A percentile compares a stretch with the other conserved stretches of the same genome.
Evolutionary conservation across 1,284 basidiomycete species (phyloP).

Genomic region (Agaricales sp.): DNA sequence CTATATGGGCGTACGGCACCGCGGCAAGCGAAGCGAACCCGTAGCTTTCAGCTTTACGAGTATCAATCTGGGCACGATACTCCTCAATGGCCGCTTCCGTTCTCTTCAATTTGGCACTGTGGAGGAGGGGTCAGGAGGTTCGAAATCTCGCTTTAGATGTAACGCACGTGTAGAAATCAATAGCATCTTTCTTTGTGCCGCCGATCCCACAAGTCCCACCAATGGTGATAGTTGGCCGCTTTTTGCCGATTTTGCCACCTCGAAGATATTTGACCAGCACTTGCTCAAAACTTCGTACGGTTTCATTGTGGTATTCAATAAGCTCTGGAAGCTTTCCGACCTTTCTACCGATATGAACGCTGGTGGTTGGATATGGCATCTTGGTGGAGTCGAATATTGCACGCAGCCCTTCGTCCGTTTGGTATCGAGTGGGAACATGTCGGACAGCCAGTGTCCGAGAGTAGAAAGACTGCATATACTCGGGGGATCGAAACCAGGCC

Average conservation of each 20-base stretch:
- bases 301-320: conserved; percentile 79
- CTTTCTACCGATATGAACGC: conserved; percentile 71
- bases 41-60: conserved; percentile 77
- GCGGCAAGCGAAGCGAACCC: conserved; percentile 93
- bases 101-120: conserved; percentile 59
- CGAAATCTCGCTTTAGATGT: too few relatives aligned
- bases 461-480: conserved; percentile 68
- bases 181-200: conserved; percentile 70
- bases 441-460: conserved; percentile 71
- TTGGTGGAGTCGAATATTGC: conserved; percentile 63
- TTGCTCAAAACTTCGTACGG: conserved; percentile 76
- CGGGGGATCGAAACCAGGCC: conserved; percentile 68
- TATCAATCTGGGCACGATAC: conserved; percentile 65
- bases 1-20: conserved; percentile 83
- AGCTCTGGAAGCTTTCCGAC: conserved; percentile 70
- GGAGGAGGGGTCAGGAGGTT: conserved; percentile 3
- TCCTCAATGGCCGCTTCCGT: conserved; percentile 75
- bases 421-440: conserved; percentile 63
- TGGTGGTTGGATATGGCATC: conserved; percentile 77
- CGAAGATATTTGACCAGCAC: conserved; percentile 82
- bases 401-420: conserved; percentile 69
- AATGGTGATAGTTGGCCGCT: conserved; percentile 63
- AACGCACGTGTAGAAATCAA: conserved; percentile 72
- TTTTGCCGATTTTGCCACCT: conserved; percentile 60
- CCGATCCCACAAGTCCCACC: conserved; percentile 71